phyloP scores from a whole-genome alignment of 352 stramenopile species.

The Globisporangium canariense region DNA sequence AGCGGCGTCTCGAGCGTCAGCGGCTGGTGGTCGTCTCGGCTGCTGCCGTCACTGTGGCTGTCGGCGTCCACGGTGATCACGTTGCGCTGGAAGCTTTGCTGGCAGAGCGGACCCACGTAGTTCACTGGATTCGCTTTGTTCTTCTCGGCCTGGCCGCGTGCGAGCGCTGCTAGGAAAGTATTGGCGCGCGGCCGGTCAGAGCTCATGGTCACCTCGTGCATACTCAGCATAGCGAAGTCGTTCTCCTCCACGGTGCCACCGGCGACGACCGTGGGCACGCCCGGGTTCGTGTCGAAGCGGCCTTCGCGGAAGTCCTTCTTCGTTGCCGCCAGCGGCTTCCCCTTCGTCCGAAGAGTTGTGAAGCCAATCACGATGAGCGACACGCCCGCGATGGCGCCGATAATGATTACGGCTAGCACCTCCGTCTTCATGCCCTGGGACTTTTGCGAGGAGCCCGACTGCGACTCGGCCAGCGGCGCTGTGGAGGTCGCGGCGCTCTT shows the following conservation, averaged over 20 bases:
- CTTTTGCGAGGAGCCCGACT: constrained; percentile 5
- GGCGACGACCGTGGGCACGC: constrained; percentile 18
- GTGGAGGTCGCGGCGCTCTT: constrained; percentile 26
- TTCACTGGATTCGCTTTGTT: constrained; percentile 33
- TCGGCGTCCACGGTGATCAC: constrained; percentile 22
- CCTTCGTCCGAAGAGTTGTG: constrained; percentile 52
- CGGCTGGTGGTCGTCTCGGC: constrained; percentile 15
- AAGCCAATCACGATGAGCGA: constrained; percentile 64
- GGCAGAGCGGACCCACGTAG: constrained; percentile 45
- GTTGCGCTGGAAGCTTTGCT: constrained; percentile 45
- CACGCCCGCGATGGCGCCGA: constrained; percentile 64
- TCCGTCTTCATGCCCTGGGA: constrained; percentile 50
- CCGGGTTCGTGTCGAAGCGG: constrained; percentile 19
- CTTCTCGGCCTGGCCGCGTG: constrained; percentile 22
- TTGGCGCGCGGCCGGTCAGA: constrained; percentile 29
- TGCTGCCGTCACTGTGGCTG: constrained; percentile 19
- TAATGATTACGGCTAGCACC: constrained; percentile 61
- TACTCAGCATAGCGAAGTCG: constrained; percentile 81
- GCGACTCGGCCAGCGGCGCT: constrained; percentile 19
- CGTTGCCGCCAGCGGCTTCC: constrained; percentile 14
- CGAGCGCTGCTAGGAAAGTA: constrained; percentile 50
- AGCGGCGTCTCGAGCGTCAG: constrained; percentile 20
- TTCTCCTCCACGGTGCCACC: constrained; percentile 45
- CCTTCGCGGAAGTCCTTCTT: constrained; percentile 14
- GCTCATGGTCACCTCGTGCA: constrained; percentile 59